Conservation (phyloP, 257 asterid species). For the Solanum chaucha region DNA sequence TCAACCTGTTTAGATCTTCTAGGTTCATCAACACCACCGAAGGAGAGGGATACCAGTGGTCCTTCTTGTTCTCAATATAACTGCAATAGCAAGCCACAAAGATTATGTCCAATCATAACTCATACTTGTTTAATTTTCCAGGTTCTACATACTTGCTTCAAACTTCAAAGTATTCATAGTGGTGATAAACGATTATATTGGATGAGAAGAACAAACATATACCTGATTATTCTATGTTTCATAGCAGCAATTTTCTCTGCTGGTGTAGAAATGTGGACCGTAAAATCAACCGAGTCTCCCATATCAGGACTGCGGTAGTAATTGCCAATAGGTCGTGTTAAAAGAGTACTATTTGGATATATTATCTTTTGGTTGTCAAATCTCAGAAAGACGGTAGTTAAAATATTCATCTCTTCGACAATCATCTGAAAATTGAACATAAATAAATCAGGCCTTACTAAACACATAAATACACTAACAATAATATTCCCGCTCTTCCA, state of each 20-base stretch:
- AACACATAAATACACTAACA: background rate
- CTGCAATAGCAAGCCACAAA: background rate
- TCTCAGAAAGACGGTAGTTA: slow-evolving; percentile 63
- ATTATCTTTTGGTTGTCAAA: slow-evolving; percentile 58
- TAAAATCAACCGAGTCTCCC: slow-evolving; percentile 62
- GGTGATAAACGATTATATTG: background rate
- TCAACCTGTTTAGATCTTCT: slow-evolving; percentile 30
- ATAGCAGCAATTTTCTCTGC: slow-evolving; percentile 46
- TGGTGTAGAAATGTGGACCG: slow-evolving; percentile 66
- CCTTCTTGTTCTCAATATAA: slow-evolving; percentile 53
- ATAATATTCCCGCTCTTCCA: background rate
- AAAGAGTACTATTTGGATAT: slow-evolving; percentile 61
- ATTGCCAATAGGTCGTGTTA: slow-evolving; percentile 54
- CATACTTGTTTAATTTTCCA: background rate
- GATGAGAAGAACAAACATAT: background rate
- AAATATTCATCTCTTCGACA: slow-evolving; percentile 92
- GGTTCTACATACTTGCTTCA: background rate
- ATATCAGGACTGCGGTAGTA: slow-evolving; percentile 82
- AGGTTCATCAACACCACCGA: slow-evolving; percentile 49
- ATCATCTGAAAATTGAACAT: slow-evolving; percentile 38
- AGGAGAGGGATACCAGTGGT: slow-evolving; percentile 74
- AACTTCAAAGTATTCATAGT: background rate
- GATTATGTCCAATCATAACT: background rate
- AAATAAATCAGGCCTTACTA: background rate
- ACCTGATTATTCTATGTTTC: slow-evolving; percentile 50